phyloP scores from a whole-genome alignment of 257 asterid genomes.

The Catharanthus roseus region DNA sequence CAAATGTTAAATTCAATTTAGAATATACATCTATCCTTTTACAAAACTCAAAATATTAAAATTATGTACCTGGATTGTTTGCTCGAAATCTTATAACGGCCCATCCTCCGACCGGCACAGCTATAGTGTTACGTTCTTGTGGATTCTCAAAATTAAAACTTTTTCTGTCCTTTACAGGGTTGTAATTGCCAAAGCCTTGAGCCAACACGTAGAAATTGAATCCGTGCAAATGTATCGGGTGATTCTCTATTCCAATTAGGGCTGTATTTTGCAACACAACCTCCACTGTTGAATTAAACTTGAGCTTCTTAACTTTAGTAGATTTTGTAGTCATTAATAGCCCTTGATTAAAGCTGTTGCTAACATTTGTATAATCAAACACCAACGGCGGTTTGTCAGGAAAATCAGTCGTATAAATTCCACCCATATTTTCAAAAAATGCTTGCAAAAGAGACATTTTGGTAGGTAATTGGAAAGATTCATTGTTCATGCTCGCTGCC shows the following conservation, averaged over 20 bases:
- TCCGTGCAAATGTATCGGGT: conserved; percentile 29
- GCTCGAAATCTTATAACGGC: conserved; percentile 25
- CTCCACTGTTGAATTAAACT: conserved; percentile 23
- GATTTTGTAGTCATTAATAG: conserved; percentile 20
- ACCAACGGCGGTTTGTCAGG: conserved; percentile 15
- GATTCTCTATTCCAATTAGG: conserved; percentile 14
- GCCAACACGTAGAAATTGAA: conserved; percentile 24
- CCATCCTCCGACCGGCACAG: conserved; percentile 30
- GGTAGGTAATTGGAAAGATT: conserved; percentile 49
- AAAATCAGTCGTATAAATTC: conserved; percentile 23
- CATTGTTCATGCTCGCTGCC: conserved; percentile 73
- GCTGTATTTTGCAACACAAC: conserved; percentile 25
- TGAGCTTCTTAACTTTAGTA: conserved; percentile 19
- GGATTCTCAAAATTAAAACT: conserved; percentile 21
- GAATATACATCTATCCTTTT: too few species aligned
- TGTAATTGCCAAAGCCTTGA: conserved; percentile 28
- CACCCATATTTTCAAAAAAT: conserved; percentile 12
- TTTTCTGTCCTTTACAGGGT: background rate
- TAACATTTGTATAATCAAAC: conserved; percentile 16
- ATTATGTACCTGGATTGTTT: conserved; percentile 28
- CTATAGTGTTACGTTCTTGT: conserved; percentile 28
- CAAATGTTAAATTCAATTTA: too few species aligned
- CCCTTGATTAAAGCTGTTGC: background rate
- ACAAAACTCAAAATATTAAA: too few species aligned
- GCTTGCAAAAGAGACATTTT: conserved; percentile 57